Base-by-base conservation (phyloP, 352 stramenopile species). In the Phytophthora meadii region DNA sequence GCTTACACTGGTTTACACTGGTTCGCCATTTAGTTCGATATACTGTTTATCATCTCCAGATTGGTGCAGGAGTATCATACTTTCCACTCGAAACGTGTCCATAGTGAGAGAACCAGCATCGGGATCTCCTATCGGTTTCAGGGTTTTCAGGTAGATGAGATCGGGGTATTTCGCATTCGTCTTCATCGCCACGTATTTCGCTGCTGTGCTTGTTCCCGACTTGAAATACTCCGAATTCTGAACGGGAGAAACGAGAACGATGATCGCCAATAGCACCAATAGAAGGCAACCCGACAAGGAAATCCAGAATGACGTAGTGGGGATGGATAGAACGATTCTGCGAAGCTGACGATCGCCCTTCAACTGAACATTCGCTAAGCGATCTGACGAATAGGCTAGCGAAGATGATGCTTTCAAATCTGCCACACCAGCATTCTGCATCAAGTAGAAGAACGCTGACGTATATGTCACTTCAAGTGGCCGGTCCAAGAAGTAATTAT, bases 401-500 rank as follows among this genome's bases (percentile, higher is more conserved):
- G 41, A 59, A 5, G 61, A 59, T 22, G 9, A 36, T 11, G 9
- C 8, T 36, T 36, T 61, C 28, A 77, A 48, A 34, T 77, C 60
- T n/a, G 67, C 74, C 25, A 83, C 74, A 0, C 53, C 71, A 11
- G 61, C 71, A n/a, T 78, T 52, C 34, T 73, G 51, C 54, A 82
- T 70, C 11, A 86, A 63, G 48, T 69, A 83, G 57, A 74, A 83
- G 54, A 86, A 76, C n/a, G 58, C 44, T 5, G 77, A 79, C 22
- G 68, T 75, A 61, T 82, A 81, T 71, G 83, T 76, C 17, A 72
- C 39, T 19, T 82, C 71, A 27, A 83, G 40, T 2, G 77, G 74
- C 0, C 51, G 47, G 17, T 82, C 65, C 9, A 86, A 17, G 37
- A 65, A 72, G 46, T 78, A 86, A 24, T 78, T 54, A 54, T 85